These are phyloP conservation scores for Dimargaris cristalligena DNA, from an alignment of 192 early-diverging fungal species.

Conservation along the genomic window DNA sequence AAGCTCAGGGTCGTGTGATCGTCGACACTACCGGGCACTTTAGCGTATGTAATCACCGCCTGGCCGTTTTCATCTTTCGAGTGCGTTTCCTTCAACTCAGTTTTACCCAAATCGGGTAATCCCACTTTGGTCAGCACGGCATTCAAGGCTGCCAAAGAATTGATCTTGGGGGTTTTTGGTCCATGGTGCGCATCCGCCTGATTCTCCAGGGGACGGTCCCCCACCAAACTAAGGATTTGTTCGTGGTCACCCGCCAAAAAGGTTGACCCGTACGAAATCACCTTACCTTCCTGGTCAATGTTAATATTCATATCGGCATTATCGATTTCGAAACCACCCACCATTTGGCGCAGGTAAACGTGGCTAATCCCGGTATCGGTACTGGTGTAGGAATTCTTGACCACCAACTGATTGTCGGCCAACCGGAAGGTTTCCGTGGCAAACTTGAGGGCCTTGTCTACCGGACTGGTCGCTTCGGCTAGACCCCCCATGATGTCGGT, in stretches of 20 bases:
- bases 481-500: background rate
- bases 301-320: conserved; percentile 50
- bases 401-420: conserved; percentile 15
- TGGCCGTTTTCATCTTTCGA: background rate
- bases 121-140: background rate
- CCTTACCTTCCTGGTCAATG: conserved; percentile 17
- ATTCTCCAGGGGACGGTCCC: background rate
- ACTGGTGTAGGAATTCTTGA: conserved; percentile 25
- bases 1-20: conserved; percentile 32
- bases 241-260: conserved; percentile 11
- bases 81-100: background rate
- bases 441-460: background rate
- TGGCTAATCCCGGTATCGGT: conserved; percentile 38
- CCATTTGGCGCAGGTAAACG: conserved; percentile 41
- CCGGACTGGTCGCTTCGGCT: background rate
- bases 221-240: background rate
- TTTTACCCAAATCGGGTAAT: background rate
- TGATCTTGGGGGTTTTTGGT: background rate
- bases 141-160: background rate
- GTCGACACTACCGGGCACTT: conserved; percentile 13
- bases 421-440: conserved; percentile 15
- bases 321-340: conserved; percentile 32
- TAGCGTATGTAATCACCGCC: background rate
- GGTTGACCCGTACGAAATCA: conserved; percentile 30
- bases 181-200: too few relatives aligned